Percentiles rank a stretch among this genome's conserved stretches.
These are phyloP conservation scores for Diaporthe capsici DNA, from an alignment of 2,329 filamentous ascomycete species.

Conservation along the genomic window DNA sequence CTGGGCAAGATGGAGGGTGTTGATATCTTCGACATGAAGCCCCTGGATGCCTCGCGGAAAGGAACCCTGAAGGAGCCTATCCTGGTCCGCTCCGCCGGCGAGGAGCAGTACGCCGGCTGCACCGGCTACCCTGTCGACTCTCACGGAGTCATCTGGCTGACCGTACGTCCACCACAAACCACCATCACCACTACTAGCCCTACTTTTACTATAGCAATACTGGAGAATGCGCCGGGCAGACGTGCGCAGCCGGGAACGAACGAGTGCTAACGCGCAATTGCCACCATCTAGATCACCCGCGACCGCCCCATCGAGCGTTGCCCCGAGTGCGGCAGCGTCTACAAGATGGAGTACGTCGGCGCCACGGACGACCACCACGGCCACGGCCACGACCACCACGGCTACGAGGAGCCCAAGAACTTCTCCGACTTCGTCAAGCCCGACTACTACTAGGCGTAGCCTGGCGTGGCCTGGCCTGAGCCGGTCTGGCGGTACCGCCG, in stretches of 20 bases:
- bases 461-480: background rate
- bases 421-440: constrained; percentile 97
- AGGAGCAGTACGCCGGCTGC: constrained; percentile 97
- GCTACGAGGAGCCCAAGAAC: constrained; percentile 90
- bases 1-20: constrained; percentile 99
- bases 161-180: constrained; percentile 70
- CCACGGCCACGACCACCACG: constrained; percentile 67
- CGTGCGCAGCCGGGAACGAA: background rate
- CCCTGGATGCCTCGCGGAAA: constrained; percentile 89
- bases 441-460: constrained; percentile 84
- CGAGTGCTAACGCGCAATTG: constrained; percentile 24
- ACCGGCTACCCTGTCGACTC: constrained; percentile 95
- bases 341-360: constrained; percentile 98
- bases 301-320: constrained; percentile 95
- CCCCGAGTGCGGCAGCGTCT: constrained; percentile 94
- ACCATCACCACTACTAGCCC: background rate
- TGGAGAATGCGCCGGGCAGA: background rate
- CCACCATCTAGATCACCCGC: constrained; percentile 77
- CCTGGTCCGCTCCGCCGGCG: constrained; percentile 88
- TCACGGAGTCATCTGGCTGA: constrained; percentile 91
- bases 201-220: background rate
- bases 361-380: constrained; percentile 74
- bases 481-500: constrained; percentile 39
- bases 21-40: constrained; percentile 98
- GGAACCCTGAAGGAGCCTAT: constrained; percentile 94